Percentiles rank a stretch among this genome's conserved stretches.
Evolutionary conservation across 108 stramenopile species (phyloP).

Genomic region (Seminavis robusta): DNA sequence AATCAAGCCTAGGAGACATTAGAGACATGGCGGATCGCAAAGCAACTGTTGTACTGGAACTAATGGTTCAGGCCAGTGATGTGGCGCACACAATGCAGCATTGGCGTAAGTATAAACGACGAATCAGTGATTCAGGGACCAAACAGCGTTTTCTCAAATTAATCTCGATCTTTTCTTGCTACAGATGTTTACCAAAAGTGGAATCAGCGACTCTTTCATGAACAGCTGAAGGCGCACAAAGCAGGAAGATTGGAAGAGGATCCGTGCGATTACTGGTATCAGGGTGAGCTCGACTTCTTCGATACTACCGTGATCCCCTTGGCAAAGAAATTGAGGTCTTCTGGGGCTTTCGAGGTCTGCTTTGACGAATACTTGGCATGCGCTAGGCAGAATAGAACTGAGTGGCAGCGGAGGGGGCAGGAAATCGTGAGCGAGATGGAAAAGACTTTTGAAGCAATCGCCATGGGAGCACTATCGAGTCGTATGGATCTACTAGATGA

Average conservation of each 20-base stretch:
- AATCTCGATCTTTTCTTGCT: no score
- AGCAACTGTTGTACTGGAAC: constrained; percentile 36
- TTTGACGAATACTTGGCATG: no score
- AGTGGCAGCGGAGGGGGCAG: not conserved
- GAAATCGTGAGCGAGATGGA: not conserved
- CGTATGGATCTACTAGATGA: no score
- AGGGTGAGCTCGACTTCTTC: constrained; percentile 49
- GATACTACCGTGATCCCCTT: constrained; percentile 41
- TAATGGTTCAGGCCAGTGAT: constrained; percentile 38
- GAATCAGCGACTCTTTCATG: constrained; percentile 45
- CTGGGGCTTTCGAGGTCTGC: constrained; percentile 40
- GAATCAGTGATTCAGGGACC: no score
- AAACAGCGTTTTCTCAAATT: no score
- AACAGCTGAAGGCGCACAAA: constrained; percentile 30
- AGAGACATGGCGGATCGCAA: constrained; percentile 15
- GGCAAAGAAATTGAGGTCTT: constrained; percentile 25
- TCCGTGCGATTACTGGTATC: constrained; percentile 41
- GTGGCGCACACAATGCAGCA: no score
- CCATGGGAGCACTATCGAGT: no score
- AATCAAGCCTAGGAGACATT: no score
- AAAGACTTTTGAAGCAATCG: no score
- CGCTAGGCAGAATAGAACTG: not conserved
- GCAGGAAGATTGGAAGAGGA: constrained; percentile 15
- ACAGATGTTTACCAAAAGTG: constrained; percentile 28
- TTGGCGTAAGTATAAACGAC: no score